Conservation (phyloP, 139 green algal species). For the Yamagishiella unicocca region DNA sequence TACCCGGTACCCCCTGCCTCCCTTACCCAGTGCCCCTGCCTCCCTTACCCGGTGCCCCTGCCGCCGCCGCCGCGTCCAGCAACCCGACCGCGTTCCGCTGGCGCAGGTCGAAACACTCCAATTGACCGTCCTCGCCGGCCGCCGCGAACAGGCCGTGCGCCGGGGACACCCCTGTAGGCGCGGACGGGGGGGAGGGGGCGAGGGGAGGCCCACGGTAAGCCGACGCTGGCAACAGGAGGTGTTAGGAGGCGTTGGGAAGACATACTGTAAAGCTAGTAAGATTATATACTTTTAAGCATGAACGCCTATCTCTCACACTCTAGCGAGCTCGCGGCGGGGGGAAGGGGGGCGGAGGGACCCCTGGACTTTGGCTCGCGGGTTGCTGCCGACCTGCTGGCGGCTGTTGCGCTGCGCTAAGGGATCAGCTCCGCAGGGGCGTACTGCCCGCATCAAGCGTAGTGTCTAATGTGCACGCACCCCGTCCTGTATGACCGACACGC, state of each 20-base stretch:
- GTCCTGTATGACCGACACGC: too few relatives aligned
- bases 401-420: too few relatives aligned
- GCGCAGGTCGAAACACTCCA: slow-evolving; percentile 97
- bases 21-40: background rate
- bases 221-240: background rate
- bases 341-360: too few relatives aligned
- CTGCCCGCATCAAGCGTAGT: too few relatives aligned
- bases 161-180: slow-evolving; percentile 66
- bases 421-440: too few relatives aligned
- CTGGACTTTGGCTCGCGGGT: too few relatives aligned
- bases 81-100: slow-evolving; percentile 63
- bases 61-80: slow-evolving; percentile 79
- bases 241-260: background rate
- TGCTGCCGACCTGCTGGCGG: too few relatives aligned
- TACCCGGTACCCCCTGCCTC: background rate
- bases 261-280: too few relatives aligned
- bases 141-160: slow-evolving; percentile 85
- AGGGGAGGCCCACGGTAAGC: background rate
- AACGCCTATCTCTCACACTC: too few relatives aligned
- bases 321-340: too few relatives aligned
- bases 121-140: slow-evolving; percentile 88
- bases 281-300: too few relatives aligned
- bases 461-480: too few relatives aligned
- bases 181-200: background rate
- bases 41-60: slow-evolving; percentile 59